Evolutionary conservation across 352 stramenopile species (phyloP).

Genomic region (Phytophthora parvispora): DNA sequence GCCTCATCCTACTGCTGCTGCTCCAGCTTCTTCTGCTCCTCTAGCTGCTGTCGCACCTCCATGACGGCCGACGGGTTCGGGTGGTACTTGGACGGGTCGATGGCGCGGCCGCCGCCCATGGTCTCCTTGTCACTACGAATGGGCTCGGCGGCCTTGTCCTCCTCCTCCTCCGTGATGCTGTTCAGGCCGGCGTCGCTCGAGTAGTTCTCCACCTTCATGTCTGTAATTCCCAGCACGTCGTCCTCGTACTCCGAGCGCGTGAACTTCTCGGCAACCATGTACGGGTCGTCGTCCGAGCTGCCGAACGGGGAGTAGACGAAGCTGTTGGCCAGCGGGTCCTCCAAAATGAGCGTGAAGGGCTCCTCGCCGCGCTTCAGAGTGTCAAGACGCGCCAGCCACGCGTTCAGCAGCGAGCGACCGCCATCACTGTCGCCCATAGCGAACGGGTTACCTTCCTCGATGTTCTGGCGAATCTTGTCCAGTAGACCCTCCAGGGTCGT

Average conservation of each 20-base stretch:
- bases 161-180: conserved; percentile 53
- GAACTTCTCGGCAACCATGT: conserved; percentile 89
- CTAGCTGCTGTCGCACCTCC: conserved; percentile 57
- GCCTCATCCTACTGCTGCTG: conserved; percentile 43
- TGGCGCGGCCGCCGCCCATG: conserved; percentile 62
- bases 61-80: conserved; percentile 72
- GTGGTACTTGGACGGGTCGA: conserved; percentile 69
- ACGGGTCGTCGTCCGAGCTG: conserved; percentile 60
- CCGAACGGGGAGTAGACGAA: conserved; percentile 88
- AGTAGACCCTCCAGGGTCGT: conserved; percentile 95
- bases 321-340: conserved; percentile 93
- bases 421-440: conserved; percentile 81
- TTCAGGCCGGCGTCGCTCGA: conserved; percentile 35
- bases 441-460: conserved; percentile 89
- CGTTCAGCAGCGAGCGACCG: conserved; percentile 63
- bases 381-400: conserved; percentile 63
- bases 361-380: conserved; percentile 63
- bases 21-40: conserved; percentile 38
- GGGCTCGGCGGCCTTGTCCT: conserved; percentile 36
- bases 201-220: conserved; percentile 94
- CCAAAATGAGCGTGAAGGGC: conserved; percentile 92
- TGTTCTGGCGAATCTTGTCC: conserved; percentile 84
- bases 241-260: conserved; percentile 92
- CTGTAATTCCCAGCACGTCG: conserved; percentile 93
- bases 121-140: conserved; percentile 74